Evolutionary conservation across 73 alveolate genomes (phyloP).

Genomic region (Tetrahymena thermophila): DNA sequence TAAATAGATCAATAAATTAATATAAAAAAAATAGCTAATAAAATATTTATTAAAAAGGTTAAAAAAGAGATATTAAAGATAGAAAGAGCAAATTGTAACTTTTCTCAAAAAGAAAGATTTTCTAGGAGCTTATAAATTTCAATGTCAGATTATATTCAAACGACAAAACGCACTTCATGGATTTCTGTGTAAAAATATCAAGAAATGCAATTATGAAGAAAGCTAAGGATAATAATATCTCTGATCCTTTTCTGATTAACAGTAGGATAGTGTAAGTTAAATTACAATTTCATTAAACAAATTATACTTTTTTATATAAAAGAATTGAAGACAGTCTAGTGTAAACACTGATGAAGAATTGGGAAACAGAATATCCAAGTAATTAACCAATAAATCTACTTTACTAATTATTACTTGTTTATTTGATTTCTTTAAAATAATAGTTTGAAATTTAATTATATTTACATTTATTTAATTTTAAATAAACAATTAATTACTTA

Average conservation of each 20-base stretch:
- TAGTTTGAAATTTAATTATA: no score
- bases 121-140: background rate
- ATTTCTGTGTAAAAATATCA: background rate
- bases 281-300: background rate
- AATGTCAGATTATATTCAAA: background rate
- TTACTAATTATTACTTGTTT: background rate
- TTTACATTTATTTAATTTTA: no score
- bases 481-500: no score
- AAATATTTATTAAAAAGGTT: background rate
- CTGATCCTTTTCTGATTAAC: background rate
- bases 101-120: background rate
- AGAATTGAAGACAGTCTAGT: background rate
- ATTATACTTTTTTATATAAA: background rate
- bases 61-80: background rate
- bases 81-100: background rate
- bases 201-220: background rate
- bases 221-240: background rate
- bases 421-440: background rate
- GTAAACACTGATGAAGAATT: background rate
- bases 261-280: background rate
- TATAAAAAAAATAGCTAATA: background rate
- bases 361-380: background rate
- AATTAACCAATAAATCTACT: background rate
- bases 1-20: no score
- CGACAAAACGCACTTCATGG: background rate